Base-by-base conservation (phyloP, 495 filamentous ascomycete genomes). In the Penicillium malachiteum region DNA sequence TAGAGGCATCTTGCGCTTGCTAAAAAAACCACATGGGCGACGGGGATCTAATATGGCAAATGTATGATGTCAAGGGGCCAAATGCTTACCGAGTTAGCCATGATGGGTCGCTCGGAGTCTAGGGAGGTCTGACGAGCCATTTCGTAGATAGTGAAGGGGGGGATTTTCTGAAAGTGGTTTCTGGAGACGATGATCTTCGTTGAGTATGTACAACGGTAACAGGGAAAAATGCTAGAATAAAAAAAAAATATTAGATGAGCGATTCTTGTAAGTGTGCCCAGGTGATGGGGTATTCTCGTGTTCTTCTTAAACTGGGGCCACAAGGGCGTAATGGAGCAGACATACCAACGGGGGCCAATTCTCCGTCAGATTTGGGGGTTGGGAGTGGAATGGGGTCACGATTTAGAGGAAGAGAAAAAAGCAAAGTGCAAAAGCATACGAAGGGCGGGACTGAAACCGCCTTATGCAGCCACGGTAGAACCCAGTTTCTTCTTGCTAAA, bases 41-140 rank as follows among this genome's bases (percentile, higher is more conserved):
- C 34, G 39, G 47, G 7, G 18, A 35, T 3, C 21, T 26, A 18
- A 31, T 37, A 37, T 31, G 17, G 13, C 2, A 38, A 45, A 30
- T 34, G 37, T n/a, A 46, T 7, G 39, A 52, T 34, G 48, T 51
- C 45, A 48, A 58, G 38, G 54, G 42, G 32, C 26, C 42, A 31
- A 16, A 21, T 14, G 81, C 86, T 66, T 83, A 90, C 87, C 49
- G 84, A 88, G 8, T 84, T 81, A 13, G 85, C 78, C 86, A 91
- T 90, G 65, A 91, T 91, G 39, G 88, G 87, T 55, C 87, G 80
- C 50, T 86, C 81, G 9, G 87, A 90, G 41, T 91, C 88, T 3
- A 90, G 71, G 9, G 87, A 90, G 51, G 76, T 70, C 54, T 84
- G 84, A 76, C 88, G 87, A 60, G 75, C 79, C 71, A 78, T 78